Evolutionary conservation across 192 early-diverging fungal genomes (phyloP).

Genomic region (Lobosporangium transversale): DNA sequence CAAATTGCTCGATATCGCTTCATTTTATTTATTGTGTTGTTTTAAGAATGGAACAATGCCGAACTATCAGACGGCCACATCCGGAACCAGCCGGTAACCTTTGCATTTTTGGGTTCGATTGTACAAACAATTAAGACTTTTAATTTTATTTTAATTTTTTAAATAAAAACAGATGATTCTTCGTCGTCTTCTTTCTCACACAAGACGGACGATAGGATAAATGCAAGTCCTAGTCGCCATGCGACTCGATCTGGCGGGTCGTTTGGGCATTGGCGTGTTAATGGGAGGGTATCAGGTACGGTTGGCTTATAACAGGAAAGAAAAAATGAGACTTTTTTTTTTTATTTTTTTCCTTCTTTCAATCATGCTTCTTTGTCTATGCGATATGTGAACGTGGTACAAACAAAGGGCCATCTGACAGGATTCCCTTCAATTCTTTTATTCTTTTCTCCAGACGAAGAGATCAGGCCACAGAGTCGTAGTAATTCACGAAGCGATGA

Average conservation of each 20-base stretch:
- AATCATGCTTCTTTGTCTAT: neutral
- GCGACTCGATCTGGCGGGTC: conserved; percentile 2
- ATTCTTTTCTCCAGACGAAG: neutral
- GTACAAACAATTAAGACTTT: too few relatives aligned
- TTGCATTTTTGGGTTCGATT: too few relatives aligned
- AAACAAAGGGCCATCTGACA: neutral
- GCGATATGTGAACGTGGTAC: neutral
- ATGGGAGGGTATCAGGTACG: neutral
- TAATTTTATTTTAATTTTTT: too few relatives aligned
- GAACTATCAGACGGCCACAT: too few relatives aligned
- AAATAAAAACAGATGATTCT: conserved; percentile 2
- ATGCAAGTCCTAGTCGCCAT: conserved; percentile 8
- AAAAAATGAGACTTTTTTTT: neutral
- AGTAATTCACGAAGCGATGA: neutral
- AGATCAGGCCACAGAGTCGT: conserved; percentile 3
- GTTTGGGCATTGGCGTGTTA: neutral
- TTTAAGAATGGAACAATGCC: too few relatives aligned
- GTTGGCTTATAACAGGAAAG: too few relatives aligned
- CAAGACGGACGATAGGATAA: neutral
- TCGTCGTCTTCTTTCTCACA: conserved; percentile 1
- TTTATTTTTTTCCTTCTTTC: too few relatives aligned
- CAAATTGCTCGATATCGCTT: too few relatives aligned
- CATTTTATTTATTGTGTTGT: too few relatives aligned
- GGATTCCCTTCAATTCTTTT: neutral
- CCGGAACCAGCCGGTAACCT: too few relatives aligned